Conservation (phyloP, 768 basidiomycete genomes). For the Amanita polypyramis region DNA sequence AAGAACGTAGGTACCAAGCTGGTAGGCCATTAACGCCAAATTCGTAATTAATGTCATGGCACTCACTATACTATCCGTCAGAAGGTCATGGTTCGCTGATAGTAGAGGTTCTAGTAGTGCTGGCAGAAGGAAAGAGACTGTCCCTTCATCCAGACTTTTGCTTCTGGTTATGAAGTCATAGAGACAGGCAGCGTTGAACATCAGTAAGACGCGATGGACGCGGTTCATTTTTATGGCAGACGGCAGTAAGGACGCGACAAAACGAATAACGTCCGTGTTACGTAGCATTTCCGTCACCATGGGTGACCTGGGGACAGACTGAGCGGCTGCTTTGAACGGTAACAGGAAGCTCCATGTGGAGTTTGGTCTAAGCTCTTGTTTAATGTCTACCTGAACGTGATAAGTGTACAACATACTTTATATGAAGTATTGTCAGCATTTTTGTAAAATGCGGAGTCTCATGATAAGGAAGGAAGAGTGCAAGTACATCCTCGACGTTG, state of each 20-base stretch:
- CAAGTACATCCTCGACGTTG: conserved; percentile 69
- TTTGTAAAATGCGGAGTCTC: conserved; percentile 92
- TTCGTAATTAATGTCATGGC: conserved; percentile 20
- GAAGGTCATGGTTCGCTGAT: conserved; percentile 18
- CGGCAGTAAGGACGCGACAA: conserved; percentile 58
- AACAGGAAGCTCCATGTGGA: conserved; percentile 60
- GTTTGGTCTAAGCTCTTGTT: conserved; percentile 33
- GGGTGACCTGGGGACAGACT: conserved; percentile 59
- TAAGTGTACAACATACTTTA: conserved; percentile 39
- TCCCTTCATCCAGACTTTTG: conserved; percentile 52
- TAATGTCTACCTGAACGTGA: neutral
- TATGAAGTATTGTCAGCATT: conserved; percentile 78
- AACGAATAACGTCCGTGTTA: conserved; percentile 62
- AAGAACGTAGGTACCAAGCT: conserved; percentile 72
- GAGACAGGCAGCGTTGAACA: conserved; percentile 72
- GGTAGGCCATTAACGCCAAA: conserved; percentile 69
- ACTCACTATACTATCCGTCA: conserved; percentile 49
- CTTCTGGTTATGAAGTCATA: conserved; percentile 67
- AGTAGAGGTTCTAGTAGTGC: conserved; percentile 52
- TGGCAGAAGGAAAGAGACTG: conserved; percentile 54
- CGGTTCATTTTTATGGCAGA: conserved; percentile 36
- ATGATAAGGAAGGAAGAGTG: conserved; percentile 89
- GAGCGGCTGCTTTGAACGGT: conserved; percentile 68
- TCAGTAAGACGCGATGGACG: conserved; percentile 62
- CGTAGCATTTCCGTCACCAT: conserved; percentile 72